Percentiles rank a stretch among this genome's conserved stretches.
Evolutionary conservation across 1,284 basidiomycete genomes (phyloP).

Genomic region (Cryptococcus jaspeensis): DNA sequence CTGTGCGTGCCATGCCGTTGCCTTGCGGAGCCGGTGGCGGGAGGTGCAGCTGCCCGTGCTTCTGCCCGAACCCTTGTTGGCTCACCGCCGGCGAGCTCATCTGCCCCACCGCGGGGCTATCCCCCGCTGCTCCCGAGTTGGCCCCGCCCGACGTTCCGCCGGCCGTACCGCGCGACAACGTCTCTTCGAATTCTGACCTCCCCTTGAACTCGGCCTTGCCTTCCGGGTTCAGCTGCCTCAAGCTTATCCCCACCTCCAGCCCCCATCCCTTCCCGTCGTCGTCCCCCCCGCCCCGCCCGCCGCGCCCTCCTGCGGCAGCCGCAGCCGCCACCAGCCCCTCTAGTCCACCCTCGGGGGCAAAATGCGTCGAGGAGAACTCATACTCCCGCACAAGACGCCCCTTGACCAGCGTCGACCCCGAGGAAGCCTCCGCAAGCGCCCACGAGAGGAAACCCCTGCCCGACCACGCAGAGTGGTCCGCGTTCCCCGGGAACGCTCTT

Average conservation of each 20-base stretch:
- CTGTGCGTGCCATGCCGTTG: background rate
- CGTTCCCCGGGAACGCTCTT: slow-evolving; percentile 15
- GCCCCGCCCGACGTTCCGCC: background rate
- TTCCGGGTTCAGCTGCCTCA: slow-evolving; percentile 42
- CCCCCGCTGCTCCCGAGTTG: slow-evolving; percentile 1
- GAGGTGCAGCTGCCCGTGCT: slow-evolving; percentile 2
- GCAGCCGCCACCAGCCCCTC: slow-evolving; percentile 45
- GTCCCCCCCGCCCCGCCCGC: slow-evolving; percentile 11
- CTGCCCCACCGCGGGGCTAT: slow-evolving; percentile 1
- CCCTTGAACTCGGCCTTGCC: slow-evolving; percentile 37
- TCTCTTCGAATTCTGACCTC: slow-evolving; percentile 38
- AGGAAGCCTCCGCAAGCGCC: slow-evolving; percentile 31
- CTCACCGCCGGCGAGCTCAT: slow-evolving; percentile 4
- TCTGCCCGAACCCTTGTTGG: slow-evolving; percentile 1
- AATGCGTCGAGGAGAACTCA: slow-evolving; percentile 36
- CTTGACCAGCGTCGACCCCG: slow-evolving; percentile 34
- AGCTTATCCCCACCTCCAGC: slow-evolving; percentile 40
- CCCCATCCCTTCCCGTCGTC: slow-evolving; percentile 47
- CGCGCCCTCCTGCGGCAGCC: background rate
- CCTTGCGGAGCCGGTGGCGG: background rate
- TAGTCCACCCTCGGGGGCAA: slow-evolving; percentile 35
- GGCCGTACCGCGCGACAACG: slow-evolving; percentile 21
- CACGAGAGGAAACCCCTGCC: slow-evolving; percentile 47
- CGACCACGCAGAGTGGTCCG: slow-evolving; percentile 28
- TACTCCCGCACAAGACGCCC: slow-evolving; percentile 40